phyloP scores from a whole-genome alignment of 345 rosid species.

The rapeseed (Brassica napus) region DNA sequence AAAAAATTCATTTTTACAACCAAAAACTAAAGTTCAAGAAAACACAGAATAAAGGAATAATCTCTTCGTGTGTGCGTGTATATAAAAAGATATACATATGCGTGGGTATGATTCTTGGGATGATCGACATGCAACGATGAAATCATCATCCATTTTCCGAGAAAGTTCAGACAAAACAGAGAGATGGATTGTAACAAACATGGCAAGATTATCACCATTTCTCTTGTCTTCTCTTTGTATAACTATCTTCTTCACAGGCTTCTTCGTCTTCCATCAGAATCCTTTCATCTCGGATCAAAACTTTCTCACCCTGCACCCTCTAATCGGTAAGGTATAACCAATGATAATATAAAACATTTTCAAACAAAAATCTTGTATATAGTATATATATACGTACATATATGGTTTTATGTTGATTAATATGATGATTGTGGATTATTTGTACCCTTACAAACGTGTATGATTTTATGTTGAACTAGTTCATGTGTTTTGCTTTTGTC shows the following conservation, averaged over 20 bases:
- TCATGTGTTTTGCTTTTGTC: neutral
- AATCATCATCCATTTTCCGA: constrained; percentile 33
- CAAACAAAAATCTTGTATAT: neutral
- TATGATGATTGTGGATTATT: no score
- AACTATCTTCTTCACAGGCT: constrained; percentile 52
- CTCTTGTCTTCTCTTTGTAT: constrained; percentile 48
- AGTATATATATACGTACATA: neutral
- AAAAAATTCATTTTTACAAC: neutral
- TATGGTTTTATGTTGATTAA: neutral
- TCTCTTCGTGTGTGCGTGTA: neutral
- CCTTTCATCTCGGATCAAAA: constrained; percentile 47
- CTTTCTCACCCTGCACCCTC: constrained; percentile 26
- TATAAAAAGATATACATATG: neutral
- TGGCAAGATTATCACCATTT: constrained; percentile 45
- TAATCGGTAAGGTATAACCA: constrained; percentile 39
- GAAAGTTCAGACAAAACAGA: constrained; percentile 41
- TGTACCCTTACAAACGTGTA: no score
- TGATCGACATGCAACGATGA: constrained; percentile 45
- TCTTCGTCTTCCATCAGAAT: constrained; percentile 57
- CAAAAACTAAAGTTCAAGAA: neutral
- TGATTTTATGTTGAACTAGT: neutral
- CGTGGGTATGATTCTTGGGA: constrained; percentile 29
- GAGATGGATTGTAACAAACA: constrained; percentile 38
- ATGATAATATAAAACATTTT: neutral
- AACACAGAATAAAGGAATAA: constrained; percentile 6